Evolutionary conservation across 2,329 filamentous ascomycete genomes (phyloP), one percentile per base, ranked within the genome.

Genomic region (Venturia carpophila): DNA sequence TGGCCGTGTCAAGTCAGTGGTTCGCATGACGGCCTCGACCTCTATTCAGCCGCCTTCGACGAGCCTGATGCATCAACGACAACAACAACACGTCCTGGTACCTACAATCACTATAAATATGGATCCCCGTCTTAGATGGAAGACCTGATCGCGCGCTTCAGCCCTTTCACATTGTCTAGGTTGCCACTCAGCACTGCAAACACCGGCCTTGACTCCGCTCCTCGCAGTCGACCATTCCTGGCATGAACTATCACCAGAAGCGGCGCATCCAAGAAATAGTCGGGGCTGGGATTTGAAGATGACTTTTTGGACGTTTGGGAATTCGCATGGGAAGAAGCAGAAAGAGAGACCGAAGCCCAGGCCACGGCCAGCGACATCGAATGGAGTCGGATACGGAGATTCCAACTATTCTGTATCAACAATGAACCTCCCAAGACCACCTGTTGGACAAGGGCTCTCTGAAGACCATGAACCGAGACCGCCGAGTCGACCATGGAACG

Each of bases 371-470:
- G 10, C 37, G 2, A 19, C 62, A 13, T 39, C 62, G 5, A 55
- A 64, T n/a, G 62, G n/a, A 11, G 45, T 52, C 21, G 47, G 63
- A 3, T 64, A 64, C 30, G 63, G 47, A 39, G 63, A 27, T 24
- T 43, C 27, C 63, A 37, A 58, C 34, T 30, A 42, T 9, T 55
- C 30, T 41, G 30, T 30, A 2, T 64, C 63, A 19, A 56, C 63
- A 17, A 27, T 45, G 17, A 60, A 24, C 19, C 63, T 64, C 2
- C 34, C 58, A n/a, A 30, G 30, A 34, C 63, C 63, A 56, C 21
- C 42, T 21, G 17, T n/a, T 9, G 63, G 19, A 7, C 27, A 24
- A 64, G n/a, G 15, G 41, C 61, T 42, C 21, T 24, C 30, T 19
- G 42, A 34, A 15, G 30, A 47, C 13, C 19, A 34, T 39, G n/a